These are phyloP conservation scores for Cryphonectria carpinicola DNA, from an alignment of 2,329 filamentous ascomycete genomes.

Conservation along the genomic window DNA sequence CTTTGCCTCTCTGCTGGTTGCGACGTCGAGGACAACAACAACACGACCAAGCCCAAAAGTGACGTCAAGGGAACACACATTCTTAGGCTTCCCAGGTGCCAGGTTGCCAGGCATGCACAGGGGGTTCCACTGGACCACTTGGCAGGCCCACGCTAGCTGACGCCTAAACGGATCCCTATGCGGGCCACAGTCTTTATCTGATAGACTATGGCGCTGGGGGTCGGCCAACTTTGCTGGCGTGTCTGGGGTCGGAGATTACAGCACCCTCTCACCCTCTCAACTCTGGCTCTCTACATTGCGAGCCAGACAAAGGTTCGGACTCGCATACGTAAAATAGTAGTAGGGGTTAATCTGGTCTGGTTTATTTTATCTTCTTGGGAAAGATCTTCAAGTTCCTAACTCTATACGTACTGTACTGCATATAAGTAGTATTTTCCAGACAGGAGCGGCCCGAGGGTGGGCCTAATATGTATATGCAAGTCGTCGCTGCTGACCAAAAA, in stretches of 20 bases:
- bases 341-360: no score
- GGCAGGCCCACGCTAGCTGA: not conserved
- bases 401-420: not conserved
- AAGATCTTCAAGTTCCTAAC: not conserved
- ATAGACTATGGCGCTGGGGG: not conserved
- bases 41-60: not conserved
- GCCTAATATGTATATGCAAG: not conserved
- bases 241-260: not conserved
- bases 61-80: not conserved
- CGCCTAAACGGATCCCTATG: not conserved
- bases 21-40: not conserved
- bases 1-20: not conserved
- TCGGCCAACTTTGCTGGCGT: not conserved
- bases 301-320: not conserved
- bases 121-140: not conserved
- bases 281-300: not conserved
- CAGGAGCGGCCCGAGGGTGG: slow-evolving; percentile 1
- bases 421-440: not conserved
- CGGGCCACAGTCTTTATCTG: not conserved
- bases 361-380: no score
- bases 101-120: not conserved
- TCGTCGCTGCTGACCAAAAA: not conserved
- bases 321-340: not conserved
- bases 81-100: not conserved
- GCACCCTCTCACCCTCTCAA: not conserved